Conservation (phyloP, 2,329 filamentous ascomycete genomes). For the Escovopsis sp. region DNA sequence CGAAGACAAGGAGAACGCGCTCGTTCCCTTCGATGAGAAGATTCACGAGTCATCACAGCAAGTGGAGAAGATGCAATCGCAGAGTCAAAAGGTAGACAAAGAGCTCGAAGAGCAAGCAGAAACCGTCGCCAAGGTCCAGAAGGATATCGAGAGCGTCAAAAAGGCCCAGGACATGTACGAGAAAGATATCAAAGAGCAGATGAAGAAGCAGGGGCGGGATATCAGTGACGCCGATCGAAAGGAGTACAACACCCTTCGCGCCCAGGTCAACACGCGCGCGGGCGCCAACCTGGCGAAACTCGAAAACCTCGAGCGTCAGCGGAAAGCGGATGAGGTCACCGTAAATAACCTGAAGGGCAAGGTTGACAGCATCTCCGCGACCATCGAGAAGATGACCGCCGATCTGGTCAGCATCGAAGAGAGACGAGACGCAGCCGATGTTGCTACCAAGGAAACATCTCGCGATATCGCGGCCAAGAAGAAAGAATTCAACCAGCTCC, state of each 20-base stretch:
- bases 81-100: slow-evolving; percentile 56
- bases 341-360: slow-evolving; percentile 81
- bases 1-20: slow-evolving; percentile 69
- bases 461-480: slow-evolving; percentile 78
- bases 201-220: slow-evolving; percentile 75
- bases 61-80: slow-evolving; percentile 50
- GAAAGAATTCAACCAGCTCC: slow-evolving; percentile 73
- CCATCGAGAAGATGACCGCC: slow-evolving; percentile 56
- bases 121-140: slow-evolving; percentile 59
- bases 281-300: slow-evolving; percentile 70
- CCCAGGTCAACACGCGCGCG: slow-evolving; percentile 72
- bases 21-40: slow-evolving; percentile 88
- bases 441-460: slow-evolving; percentile 50
- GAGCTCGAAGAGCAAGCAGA: slow-evolving; percentile 60
- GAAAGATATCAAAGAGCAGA: slow-evolving; percentile 67
- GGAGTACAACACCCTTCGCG: slow-evolving; percentile 73
- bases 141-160: slow-evolving; percentile 69
- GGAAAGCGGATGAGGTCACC: slow-evolving; percentile 83
- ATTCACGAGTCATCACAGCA: slow-evolving; percentile 64
- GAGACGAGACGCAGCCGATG: slow-evolving; percentile 48
- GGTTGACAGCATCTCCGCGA: slow-evolving; percentile 62
- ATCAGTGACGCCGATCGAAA: slow-evolving; percentile 75
- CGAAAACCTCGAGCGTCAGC: slow-evolving; percentile 73
- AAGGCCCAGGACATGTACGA: slow-evolving; percentile 85
- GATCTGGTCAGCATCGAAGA: slow-evolving; percentile 58